phyloP scores from a whole-genome alignment of 2,329 filamentous ascomycete genomes.

The Aspergillus pseudoviridinutans region DNA sequence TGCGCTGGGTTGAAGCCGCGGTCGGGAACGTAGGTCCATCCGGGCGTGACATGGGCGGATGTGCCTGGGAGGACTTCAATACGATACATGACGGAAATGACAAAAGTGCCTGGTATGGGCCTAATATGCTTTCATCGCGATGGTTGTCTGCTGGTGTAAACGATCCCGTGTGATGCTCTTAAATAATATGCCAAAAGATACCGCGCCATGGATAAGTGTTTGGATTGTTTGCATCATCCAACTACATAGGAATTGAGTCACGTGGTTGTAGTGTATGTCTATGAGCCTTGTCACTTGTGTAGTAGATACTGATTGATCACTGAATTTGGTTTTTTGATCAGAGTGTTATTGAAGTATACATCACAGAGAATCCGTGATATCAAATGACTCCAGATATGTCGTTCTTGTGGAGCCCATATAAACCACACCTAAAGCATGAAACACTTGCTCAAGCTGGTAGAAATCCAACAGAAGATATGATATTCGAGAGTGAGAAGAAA shows the following conservation, averaged over 20 bases:
- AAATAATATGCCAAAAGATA: background rate
- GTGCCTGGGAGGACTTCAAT: slow-evolving; percentile 77
- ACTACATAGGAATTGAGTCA: background rate
- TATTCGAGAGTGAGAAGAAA: slow-evolving; percentile 3
- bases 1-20: slow-evolving; percentile 57
- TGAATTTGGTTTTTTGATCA: background rate
- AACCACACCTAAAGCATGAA: background rate
- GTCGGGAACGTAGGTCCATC: slow-evolving; percentile 90
- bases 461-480: slow-evolving; percentile 4
- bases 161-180: background rate
- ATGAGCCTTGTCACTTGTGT: no score
- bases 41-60: slow-evolving; percentile 67
- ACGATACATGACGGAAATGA: slow-evolving; percentile 54
- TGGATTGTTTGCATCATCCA: slow-evolving; percentile 16
- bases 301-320: background rate
- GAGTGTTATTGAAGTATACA: background rate
- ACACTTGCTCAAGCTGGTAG: background rate
- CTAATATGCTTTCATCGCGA: background rate
- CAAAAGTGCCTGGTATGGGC: background rate
- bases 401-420: background rate
- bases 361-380: background rate
- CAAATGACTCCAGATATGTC: background rate
- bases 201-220: slow-evolving; percentile 8
- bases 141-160: background rate
- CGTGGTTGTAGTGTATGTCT: background rate